Percentiles rank a stretch among this genome's conserved stretches.
These are phyloP conservation scores for Emericellopsis cladophorae DNA, from an alignment of 2,329 filamentous ascomycete genomes.

Conservation along the genomic window DNA sequence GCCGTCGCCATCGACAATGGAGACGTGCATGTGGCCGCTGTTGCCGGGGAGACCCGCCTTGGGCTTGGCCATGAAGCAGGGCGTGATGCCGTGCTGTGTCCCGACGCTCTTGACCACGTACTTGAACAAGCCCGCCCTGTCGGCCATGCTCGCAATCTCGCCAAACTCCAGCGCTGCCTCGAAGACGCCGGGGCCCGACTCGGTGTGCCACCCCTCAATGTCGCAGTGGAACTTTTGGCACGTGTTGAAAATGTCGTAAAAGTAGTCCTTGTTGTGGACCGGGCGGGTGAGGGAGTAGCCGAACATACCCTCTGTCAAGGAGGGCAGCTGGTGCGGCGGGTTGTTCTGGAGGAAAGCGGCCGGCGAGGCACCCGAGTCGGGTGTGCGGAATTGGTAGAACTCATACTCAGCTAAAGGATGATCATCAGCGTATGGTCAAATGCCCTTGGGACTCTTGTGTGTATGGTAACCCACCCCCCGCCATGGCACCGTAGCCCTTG, in stretches of 20 bases:
- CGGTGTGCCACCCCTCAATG: conserved; percentile 92
- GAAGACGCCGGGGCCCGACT: conserved; percentile 87
- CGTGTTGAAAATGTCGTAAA: conserved; percentile 74
- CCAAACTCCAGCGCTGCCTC: conserved; percentile 90
- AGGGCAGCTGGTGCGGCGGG: conserved; percentile 58
- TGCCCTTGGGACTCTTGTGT: not conserved
- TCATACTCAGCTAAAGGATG: conserved; percentile 70
- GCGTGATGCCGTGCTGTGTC: conserved; percentile 79
- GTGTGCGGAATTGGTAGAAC: conserved; percentile 81
- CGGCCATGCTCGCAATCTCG: conserved; percentile 80
- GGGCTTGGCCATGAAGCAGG: conserved; percentile 98
- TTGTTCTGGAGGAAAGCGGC: conserved; percentile 64
- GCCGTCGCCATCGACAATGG: conserved; percentile 65
- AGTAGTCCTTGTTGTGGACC: conserved; percentile 85
- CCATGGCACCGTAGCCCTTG: conserved; percentile 71
- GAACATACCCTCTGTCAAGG: conserved; percentile 89
- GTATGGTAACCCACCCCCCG: conserved; percentile 53
- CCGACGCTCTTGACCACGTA: conserved; percentile 84
- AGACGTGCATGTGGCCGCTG: conserved; percentile 92
- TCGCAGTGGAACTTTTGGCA: conserved; percentile 67
- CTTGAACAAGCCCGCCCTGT: conserved; percentile 88
- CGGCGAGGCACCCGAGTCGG: conserved; percentile 49
- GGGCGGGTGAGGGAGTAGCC: conserved; percentile 83
- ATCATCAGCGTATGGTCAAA: not conserved
- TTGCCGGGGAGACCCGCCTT: conserved; percentile 84